Base-by-base conservation (phyloP, 2,329 filamentous ascomycete species). In the Exophiala calicioides region DNA sequence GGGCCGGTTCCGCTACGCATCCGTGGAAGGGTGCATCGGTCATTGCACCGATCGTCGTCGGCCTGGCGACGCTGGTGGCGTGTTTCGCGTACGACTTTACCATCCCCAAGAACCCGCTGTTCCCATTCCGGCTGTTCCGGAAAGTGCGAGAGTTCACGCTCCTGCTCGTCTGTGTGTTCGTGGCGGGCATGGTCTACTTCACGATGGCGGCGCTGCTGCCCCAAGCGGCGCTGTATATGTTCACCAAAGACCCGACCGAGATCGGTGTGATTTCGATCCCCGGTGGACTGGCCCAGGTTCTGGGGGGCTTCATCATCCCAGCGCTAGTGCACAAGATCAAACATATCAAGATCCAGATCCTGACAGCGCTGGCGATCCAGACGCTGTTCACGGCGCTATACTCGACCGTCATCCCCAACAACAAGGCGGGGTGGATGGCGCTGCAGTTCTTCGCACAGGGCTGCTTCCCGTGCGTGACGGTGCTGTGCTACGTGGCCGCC, bases 21-120 rank as follows among this genome's bases (percentile, higher is more conserved):
- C 61, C 69, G 7, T 75, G 72, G 72, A 57, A 55, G 29, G 69
- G 65, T 34, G 60, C 63, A 1, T 57, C 67, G 41, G 67, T 69
- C 1, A 56, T 66, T 30, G 52, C 38, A 20, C 61, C 64, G 1
- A 55, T 72, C n/a, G 56, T 73, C 15, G 57, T 69, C n/a, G 71
- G 71, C 15, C 52, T 68, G 26, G 52, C 57, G 9, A 59, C 61
- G 2, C 52, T 72, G 9, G 56, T 58, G n/a, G n/a, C n/a, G n/a
- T n/a, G n/a, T n/a, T n/a, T n/a, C n/a, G n/a, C n/a, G n/a, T n/a
- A n/a, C n/a, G n/a, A n/a, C n/a, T n/a, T n/a, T n/a, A n/a, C n/a
- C n/a, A n/a, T n/a, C n/a, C 7, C 18, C 4, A 18, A 16, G 16
- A 6, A 12, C 6, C 32, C 32, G 6, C 7, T 18, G 5, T 23